Conservation (phyloP, 2,329 filamentous ascomycete species). For the Neopestalotiopsis sp. region DNA sequence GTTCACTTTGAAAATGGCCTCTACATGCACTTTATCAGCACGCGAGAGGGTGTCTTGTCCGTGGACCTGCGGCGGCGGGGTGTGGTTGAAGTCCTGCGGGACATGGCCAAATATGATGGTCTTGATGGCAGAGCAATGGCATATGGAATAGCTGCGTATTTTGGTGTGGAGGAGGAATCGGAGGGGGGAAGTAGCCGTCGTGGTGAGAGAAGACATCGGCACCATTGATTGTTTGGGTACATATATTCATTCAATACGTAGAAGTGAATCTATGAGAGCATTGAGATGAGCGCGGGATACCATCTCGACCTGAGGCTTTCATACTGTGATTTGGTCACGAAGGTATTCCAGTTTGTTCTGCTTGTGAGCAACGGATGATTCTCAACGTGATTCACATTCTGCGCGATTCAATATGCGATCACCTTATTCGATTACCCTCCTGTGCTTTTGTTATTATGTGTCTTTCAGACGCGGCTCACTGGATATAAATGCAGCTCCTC, state of each 20-base stretch:
- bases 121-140: not conserved
- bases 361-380: too few species aligned
- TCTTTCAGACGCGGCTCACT: accelerated
- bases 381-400: too few species aligned
- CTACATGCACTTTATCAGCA: slow-evolving; percentile 1
- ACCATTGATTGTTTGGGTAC: too few species aligned
- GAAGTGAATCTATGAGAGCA: not conserved
- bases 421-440: too few species aligned
- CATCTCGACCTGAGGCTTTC: too few species aligned
- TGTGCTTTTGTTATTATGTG: too few species aligned
- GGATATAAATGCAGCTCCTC: too few species aligned
- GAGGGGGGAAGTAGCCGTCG: not conserved
- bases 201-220: not conserved
- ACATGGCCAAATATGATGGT: slow-evolving; percentile 9
- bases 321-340: too few species aligned
- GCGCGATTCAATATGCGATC: too few species aligned
- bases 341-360: too few species aligned
- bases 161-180: not conserved
- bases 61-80: not conserved
- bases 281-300: too few species aligned
- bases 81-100: not conserved
- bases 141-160: slow-evolving; percentile 4
- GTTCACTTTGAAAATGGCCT: not conserved
- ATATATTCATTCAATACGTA: not conserved
- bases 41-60: not conserved